phyloP scores from a whole-genome alignment of 2,329 filamentous ascomycete genomes.

The Fusarium tuaranense region DNA sequence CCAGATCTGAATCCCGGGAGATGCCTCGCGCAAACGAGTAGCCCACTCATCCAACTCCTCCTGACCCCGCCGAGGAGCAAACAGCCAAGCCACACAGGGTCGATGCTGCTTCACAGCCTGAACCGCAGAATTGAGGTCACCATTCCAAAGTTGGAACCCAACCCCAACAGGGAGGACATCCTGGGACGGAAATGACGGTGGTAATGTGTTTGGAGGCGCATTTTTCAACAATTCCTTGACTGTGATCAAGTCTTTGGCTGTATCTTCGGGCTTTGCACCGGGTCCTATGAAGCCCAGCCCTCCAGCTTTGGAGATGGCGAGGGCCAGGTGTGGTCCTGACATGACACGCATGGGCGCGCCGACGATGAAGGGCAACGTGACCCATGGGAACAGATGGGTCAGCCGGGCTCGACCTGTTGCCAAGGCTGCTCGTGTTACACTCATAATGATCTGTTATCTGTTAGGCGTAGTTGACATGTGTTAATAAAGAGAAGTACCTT shows the following conservation, averaged over 20 bases:
- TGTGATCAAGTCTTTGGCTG: constrained; percentile 46
- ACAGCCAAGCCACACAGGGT: constrained; percentile 61
- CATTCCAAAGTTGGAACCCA: constrained; percentile 58
- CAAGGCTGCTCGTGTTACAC: not conserved
- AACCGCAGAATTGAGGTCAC: constrained; percentile 49
- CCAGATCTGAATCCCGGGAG: constrained; percentile 61
- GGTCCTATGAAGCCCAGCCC: constrained; percentile 68
- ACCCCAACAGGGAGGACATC: constrained; percentile 57
- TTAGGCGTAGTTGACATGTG: not conserved
- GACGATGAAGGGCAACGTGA: constrained; percentile 63
- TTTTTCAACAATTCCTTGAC: constrained; percentile 40
- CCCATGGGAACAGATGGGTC: constrained; percentile 41
- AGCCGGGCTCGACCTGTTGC: constrained; percentile 14
- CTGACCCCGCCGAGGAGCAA: constrained; percentile 49
- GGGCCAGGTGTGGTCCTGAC: constrained; percentile 64
- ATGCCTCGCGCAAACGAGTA: constrained; percentile 53
- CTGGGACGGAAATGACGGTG: constrained; percentile 17
- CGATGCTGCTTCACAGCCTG: constrained; percentile 45
- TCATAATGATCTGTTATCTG: constrained; percentile 7
- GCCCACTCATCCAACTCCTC: constrained; percentile 58
- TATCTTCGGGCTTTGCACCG: constrained; percentile 49
- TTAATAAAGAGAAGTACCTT: not conserved
- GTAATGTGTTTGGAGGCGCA: constrained; percentile 5
- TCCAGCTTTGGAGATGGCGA: constrained; percentile 76
- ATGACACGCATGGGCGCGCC: constrained; percentile 78